phyloP scores from a whole-genome alignment of 192 early-diverging fungal genomes.

The Linnemannia elongata region DNA sequence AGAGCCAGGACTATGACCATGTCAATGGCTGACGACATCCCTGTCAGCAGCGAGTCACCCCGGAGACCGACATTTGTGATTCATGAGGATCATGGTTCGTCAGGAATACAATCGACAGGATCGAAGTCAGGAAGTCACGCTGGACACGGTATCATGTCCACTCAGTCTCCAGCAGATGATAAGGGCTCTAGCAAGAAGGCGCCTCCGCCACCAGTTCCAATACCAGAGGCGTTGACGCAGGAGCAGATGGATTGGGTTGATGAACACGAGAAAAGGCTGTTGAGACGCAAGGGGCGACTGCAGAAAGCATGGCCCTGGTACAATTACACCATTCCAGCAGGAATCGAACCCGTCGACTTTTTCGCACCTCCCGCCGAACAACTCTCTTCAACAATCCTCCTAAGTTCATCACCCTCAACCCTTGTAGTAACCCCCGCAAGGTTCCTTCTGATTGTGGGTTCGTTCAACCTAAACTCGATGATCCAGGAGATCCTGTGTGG shows the following conservation, averaged over 20 bases:
- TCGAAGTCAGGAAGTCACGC: neutral
- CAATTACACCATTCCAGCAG: conserved; percentile 42
- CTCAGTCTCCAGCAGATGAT: neutral
- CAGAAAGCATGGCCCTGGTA: conserved; percentile 54
- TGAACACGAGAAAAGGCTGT: neutral
- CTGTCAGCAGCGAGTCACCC: neutral
- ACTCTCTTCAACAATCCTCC: neutral
- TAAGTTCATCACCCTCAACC: conserved; percentile 9
- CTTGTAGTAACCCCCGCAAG: conserved; percentile 14
- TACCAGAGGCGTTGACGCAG: conserved; percentile 31
- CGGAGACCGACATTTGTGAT: conserved; percentile 27
- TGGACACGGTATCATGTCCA: neutral
- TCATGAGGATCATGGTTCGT: conserved; percentile 9
- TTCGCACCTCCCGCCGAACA: conserved; percentile 16
- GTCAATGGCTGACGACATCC: conserved; percentile 9
- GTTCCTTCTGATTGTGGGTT: conserved; percentile 43
- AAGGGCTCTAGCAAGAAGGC: neutral
- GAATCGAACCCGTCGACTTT: conserved; percentile 52
- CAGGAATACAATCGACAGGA: neutral
- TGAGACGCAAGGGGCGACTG: conserved; percentile 17
- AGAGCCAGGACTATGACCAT: conserved; percentile 39
- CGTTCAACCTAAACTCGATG: conserved; percentile 51
- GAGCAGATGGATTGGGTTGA: conserved; percentile 53
- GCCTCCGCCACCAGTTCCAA: conserved; percentile 6
- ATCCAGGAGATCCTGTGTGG: conserved; percentile 51